Evolutionary conservation across 305 asterid species (phyloP), one percentile per base, ranked within the genome.

Genomic region (Coffea humblotiana): DNA sequence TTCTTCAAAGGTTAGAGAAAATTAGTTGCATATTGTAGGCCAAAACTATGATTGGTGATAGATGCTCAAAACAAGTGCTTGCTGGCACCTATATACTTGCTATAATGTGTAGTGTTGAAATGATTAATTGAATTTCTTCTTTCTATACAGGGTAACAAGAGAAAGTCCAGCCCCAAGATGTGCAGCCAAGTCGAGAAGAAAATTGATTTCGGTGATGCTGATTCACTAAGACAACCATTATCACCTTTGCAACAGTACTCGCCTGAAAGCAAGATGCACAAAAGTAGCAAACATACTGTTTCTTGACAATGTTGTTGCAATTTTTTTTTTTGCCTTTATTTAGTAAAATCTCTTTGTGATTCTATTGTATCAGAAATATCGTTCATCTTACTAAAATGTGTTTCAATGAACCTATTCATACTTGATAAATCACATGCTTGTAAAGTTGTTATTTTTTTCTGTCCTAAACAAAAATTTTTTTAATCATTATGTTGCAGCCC

Each of bases 231-330:
- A 80, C 91, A 72, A 83, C 97, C 99, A 54, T 87, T 93, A 75
- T 95, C 97, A 76, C 98, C 97, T 0, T 82, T 95, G 84, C 90
- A 83, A 60, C 82, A 65, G 80, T 90, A 87, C 87, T 90, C 97
- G 13, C 95, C 97, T 1, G 94, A 93, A 80, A 83, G 88, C 52
- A 86, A 93, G 85, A 71, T 83, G 78, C 85, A 77, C 85, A 90
- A 90, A 37, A 61, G 71, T 90, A 89, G 83, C 80, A 32, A 66
- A 16, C 58, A 25, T 60, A 76, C 43, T 77, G 64, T 75, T 76
- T 45, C 76, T 27, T 23, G 76, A 75, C 40, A 64, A 29, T 64
- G 51, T 29, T 67, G 56, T 64, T 79, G 80, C 82, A 52, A 68
- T 21, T 58, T 6, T 61, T 61, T 32, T 47, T 58, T 66, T 67